phyloP scores from a whole-genome alignment of 768 basidiomycete species.

The Leccinum arenicola region DNA sequence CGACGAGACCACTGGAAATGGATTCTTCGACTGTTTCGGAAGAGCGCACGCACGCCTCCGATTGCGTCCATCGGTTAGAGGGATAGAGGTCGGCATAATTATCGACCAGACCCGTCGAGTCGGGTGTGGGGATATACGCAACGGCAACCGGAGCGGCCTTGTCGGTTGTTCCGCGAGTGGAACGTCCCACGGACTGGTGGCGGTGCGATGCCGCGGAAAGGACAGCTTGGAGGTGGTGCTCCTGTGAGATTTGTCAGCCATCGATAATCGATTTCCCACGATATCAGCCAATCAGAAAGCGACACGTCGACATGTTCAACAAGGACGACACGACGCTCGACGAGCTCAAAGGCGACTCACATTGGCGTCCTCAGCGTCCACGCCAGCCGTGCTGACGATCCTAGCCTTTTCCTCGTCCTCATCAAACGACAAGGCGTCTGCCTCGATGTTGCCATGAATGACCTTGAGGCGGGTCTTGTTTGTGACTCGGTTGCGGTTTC shows the following conservation, averaged over 20 bases:
- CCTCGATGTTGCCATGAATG: slow-evolving; percentile 77
- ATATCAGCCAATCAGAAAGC: slow-evolving; percentile 42
- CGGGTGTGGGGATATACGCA: slow-evolving; percentile 90
- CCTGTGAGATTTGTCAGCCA: slow-evolving; percentile 53
- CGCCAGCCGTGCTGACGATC: slow-evolving; percentile 79
- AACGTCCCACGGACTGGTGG: slow-evolving; percentile 36
- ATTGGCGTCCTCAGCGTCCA: slow-evolving; percentile 91
- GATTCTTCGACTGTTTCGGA: slow-evolving; percentile 87
- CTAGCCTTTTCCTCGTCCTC: slow-evolving; percentile 86
- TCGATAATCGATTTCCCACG: slow-evolving; percentile 49
- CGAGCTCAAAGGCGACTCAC: slow-evolving; percentile 54
- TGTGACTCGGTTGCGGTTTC: slow-evolving; percentile 88
- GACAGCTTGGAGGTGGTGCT: slow-evolving; percentile 58
- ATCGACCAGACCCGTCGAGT: slow-evolving; percentile 75
- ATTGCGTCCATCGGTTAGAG: slow-evolving; percentile 67
- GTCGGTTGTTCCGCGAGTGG: slow-evolving; percentile 35
- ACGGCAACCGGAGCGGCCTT: slow-evolving; percentile 40
- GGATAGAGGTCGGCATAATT: slow-evolving; percentile 81
- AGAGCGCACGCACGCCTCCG: slow-evolving; percentile 72
- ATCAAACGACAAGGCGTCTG: slow-evolving; percentile 74
- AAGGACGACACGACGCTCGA: slow-evolving; percentile 37
- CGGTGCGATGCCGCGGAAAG: slow-evolving; percentile 53
- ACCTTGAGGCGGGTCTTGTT: slow-evolving; percentile 90
- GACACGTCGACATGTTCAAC: slow-evolving; percentile 45
- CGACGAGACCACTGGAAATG: slow-evolving; percentile 54